Conservation (phyloP, 1,139 yeast genomes). For the Saccharomyces hybrid region DNA sequence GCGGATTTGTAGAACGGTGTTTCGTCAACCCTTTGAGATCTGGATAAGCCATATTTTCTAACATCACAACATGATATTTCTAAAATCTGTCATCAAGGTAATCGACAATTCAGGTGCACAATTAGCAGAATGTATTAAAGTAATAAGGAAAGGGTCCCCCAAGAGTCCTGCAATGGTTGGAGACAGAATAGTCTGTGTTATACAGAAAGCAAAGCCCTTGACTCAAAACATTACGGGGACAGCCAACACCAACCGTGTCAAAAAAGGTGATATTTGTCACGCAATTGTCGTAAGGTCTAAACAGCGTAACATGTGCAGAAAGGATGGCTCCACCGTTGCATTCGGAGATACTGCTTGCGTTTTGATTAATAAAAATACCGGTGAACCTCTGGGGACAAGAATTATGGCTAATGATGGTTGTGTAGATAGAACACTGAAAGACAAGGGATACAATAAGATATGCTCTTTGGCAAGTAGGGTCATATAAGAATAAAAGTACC, state of each 20-base stretch:
- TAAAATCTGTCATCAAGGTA: slow-evolving; percentile 81
- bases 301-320: slow-evolving; percentile 65
- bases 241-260: slow-evolving; percentile 69
- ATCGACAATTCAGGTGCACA: slow-evolving; percentile 95
- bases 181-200: slow-evolving; percentile 90
- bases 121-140: slow-evolving; percentile 92
- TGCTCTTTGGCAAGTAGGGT: slow-evolving; percentile 63
- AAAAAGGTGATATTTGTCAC: slow-evolving; percentile 92
- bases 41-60: neutral
- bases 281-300: slow-evolving; percentile 93
- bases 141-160: slow-evolving; percentile 77
- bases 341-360: slow-evolving; percentile 98
- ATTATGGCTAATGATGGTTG: slow-evolving; percentile 59
- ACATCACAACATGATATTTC: slow-evolving; percentile 55
- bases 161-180: slow-evolving; percentile 78
- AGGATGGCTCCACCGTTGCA: slow-evolving; percentile 79
- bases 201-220: slow-evolving; percentile 80
- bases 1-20: neutral
- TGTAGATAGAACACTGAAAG: slow-evolving; percentile 86
- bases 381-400: slow-evolving; percentile 94
- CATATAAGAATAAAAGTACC: slow-evolving; percentile 11
- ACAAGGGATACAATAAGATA: slow-evolving; percentile 76
- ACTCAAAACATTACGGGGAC: slow-evolving; percentile 58
- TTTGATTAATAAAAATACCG: slow-evolving; percentile 73
- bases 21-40: neutral